Evolutionary conservation across 2,329 filamentous ascomycete genomes (phyloP).

Genomic region (Uncinocarpus reesii): DNA sequence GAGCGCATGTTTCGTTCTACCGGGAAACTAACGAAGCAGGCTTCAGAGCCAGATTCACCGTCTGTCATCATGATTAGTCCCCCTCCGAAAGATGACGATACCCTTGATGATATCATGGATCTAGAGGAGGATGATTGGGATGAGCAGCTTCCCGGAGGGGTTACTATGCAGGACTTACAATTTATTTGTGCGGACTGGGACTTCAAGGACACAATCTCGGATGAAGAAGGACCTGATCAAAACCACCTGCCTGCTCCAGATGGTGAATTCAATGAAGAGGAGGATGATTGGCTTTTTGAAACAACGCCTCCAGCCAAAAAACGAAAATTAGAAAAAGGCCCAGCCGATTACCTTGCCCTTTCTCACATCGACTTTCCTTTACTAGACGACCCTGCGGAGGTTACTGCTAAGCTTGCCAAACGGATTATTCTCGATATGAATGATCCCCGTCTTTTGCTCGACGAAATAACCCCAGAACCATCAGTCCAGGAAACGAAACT

Average conservation of each 20-base stretch:
- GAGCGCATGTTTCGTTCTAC: constrained; percentile 75
- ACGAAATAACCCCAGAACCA: constrained; percentile 58
- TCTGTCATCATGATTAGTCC: constrained; percentile 42
- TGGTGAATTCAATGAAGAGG: constrained; percentile 47
- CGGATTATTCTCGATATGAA: constrained; percentile 75
- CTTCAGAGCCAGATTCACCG: constrained; percentile 45
- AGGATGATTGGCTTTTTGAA: constrained; percentile 43
- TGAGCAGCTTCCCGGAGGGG: constrained; percentile 54
- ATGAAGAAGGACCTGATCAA: constrained; percentile 24
- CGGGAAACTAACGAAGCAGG: constrained; percentile 47
- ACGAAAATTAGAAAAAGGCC: constrained; percentile 45
- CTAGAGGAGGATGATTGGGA: constrained; percentile 51
- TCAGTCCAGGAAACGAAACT: constrained; percentile 45
- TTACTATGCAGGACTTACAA: constrained; percentile 69
- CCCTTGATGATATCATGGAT: constrained; percentile 38
- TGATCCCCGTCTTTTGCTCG: constrained; percentile 75
- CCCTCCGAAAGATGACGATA: constrained; percentile 41
- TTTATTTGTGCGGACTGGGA: constrained; percentile 84
- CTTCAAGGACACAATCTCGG: constrained; percentile 46
- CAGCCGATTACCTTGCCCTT: constrained; percentile 40
- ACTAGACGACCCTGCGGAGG: constrained; percentile 69
- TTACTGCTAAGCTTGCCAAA: constrained; percentile 63
- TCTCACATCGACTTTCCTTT: constrained; percentile 56
- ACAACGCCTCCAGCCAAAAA: constrained; percentile 52
- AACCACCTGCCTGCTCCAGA: constrained; percentile 19